These are phyloP conservation scores for Apiospora marii DNA, from an alignment of 2,329 filamentous ascomycete species.

Conservation along the genomic window DNA sequence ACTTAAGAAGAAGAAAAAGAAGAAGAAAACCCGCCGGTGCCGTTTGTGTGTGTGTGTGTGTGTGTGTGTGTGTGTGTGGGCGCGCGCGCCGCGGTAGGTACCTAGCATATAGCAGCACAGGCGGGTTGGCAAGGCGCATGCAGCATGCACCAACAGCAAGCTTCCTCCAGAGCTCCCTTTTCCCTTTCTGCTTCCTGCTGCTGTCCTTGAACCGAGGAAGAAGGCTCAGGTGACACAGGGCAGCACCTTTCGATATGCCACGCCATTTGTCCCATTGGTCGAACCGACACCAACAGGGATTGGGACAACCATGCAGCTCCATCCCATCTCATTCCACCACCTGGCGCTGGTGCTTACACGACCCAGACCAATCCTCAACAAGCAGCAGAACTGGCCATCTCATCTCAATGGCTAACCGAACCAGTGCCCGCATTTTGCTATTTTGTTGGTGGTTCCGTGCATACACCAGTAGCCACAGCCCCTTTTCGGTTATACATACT, in stretches of 20 bases:
- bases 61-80: background rate
- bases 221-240: background rate
- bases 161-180: background rate
- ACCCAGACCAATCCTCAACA: background rate
- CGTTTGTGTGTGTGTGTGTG: background rate
- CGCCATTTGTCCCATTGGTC: background rate
- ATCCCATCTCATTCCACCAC: too few relatives aligned
- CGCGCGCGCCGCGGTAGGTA: too few relatives aligned
- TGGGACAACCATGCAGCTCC: background rate
- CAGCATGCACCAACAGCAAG: background rate
- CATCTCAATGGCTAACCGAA: constrained; percentile 6
- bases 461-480: background rate
- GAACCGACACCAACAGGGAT: background rate
- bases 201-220: background rate
- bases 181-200: too few relatives aligned
- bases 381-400: background rate
- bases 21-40: background rate
- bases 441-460: background rate
- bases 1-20: background rate
- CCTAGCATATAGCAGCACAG: background rate
- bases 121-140: background rate
- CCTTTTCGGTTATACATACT: background rate
- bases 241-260: constrained; percentile 18
- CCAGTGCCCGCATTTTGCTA: background rate
- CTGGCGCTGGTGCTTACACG: too few relatives aligned